These are phyloP conservation scores for Calonectria montana DNA, from an alignment of 2,329 filamentous ascomycete species.

Conservation along the genomic window DNA sequence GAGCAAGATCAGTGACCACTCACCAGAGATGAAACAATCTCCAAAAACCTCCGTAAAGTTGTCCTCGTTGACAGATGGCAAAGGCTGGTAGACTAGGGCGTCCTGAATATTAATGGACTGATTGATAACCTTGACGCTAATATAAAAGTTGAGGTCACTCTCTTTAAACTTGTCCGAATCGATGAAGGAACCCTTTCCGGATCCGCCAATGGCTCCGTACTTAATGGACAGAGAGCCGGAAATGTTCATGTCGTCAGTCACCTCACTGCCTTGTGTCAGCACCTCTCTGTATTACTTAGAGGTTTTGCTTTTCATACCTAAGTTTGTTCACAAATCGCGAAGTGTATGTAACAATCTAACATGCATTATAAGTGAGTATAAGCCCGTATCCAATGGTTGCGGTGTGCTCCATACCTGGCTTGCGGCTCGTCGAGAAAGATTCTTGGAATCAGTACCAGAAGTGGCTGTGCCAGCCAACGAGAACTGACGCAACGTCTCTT, in stretches of 20 bases:
- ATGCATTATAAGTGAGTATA: too few relatives aligned
- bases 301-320: background rate
- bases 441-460: background rate
- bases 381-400: too few relatives aligned
- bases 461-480: background rate
- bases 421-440: background rate
- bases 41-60: background rate
- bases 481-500: background rate
- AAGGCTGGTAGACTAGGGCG: background rate
- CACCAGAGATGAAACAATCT: background rate
- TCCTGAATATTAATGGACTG: constrained; percentile 8
- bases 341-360: background rate
- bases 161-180: constrained; percentile 18
- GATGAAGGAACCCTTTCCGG: background rate
- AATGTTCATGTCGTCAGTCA: too few relatives aligned
- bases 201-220: too few relatives aligned
- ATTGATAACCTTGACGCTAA: constrained; percentile 22
- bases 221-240: too few relatives aligned
- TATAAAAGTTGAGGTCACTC: constrained; percentile 17
- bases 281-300: background rate
- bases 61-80: background rate
- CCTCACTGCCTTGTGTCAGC: background rate
- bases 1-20: too few relatives aligned
- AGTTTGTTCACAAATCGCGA: background rate
- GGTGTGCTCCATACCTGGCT: background rate